Percentiles rank a stretch among this genome's conserved stretches.
Evolutionary conservation across 2,329 filamentous ascomycete species (phyloP).

Genomic region (Microdochium bolleyi): DNA sequence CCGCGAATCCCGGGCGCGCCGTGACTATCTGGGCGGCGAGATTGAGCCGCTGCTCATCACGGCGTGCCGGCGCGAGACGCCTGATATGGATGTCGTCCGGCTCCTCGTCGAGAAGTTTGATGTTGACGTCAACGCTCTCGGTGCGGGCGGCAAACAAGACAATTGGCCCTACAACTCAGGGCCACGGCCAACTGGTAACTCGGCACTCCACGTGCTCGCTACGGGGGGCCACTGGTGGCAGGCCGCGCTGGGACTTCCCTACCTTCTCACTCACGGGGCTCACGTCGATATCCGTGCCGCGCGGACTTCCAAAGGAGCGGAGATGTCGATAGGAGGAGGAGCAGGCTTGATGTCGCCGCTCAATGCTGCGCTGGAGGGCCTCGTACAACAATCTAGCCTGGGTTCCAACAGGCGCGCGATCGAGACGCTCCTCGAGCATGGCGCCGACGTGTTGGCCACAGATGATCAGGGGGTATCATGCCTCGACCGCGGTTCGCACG

Average conservation of each 20-base stretch:
- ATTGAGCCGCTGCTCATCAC: constrained; percentile 12
- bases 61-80: constrained; percentile 19
- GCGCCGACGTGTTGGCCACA: constrained; percentile 1
- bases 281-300: not conserved
- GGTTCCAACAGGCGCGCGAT: not conserved
- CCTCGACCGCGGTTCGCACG: not conserved
- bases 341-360: not conserved
- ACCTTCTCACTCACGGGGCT: not conserved
- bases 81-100: constrained; percentile 24
- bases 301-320: not conserved
- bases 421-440: not conserved
- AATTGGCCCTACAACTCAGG: not conserved
- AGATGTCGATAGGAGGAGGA: not conserved
- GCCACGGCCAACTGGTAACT: not conserved
- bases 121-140: constrained; percentile 20
- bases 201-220: not conserved
- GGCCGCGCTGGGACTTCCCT: not conserved
- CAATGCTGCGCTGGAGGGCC: not conserved
- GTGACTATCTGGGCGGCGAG: constrained; percentile 1
- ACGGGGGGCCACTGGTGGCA: not conserved
- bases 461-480: not conserved
- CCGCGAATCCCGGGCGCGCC: not conserved
- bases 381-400: not conserved
- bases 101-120: constrained; percentile 23
- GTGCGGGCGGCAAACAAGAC: constrained; percentile 1